A percentile compares a stretch with the other conserved stretches of the same genome.
Evolutionary conservation across 2,329 filamentous ascomycete genomes (phyloP).

Genomic region (Penicillium sp.): DNA sequence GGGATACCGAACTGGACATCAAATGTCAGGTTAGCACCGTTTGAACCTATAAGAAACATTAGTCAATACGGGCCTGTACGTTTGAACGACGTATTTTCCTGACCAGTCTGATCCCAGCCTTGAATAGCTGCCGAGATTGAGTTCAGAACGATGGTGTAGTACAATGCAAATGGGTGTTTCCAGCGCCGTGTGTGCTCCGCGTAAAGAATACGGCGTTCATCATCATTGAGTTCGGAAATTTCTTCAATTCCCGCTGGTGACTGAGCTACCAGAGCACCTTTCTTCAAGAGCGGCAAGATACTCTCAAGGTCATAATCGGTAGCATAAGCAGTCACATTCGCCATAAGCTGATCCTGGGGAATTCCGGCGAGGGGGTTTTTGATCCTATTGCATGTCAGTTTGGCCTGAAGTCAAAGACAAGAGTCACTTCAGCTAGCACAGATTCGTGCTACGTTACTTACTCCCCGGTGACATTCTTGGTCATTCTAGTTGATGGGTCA

Average conservation of each 20-base stretch:
- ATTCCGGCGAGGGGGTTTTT: slow-evolving; percentile 18
- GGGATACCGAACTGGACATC: slow-evolving; percentile 22
- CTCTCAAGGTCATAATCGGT: slow-evolving; percentile 57
- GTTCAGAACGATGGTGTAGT: slow-evolving; percentile 50
- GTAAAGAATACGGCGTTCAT: slow-evolving; percentile 42
- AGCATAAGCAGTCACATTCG: slow-evolving; percentile 36
- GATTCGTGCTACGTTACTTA: slow-evolving; percentile 4
- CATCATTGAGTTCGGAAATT: slow-evolving; percentile 58
- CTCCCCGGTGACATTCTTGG: slow-evolving; percentile 17
- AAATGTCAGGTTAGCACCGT: slow-evolving; percentile 23
- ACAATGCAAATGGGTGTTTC: slow-evolving; percentile 48
- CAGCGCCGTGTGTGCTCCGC: slow-evolving; percentile 49
- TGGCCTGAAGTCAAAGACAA: background rate
- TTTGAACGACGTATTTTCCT: background rate
- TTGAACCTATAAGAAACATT: slow-evolving; percentile 12
- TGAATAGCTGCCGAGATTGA: slow-evolving; percentile 53
- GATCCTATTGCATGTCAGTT: slow-evolving; percentile 10
- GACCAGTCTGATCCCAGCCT: slow-evolving; percentile 49
- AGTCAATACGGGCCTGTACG: background rate
- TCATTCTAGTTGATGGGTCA: slow-evolving; percentile 13
- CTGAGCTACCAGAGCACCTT: slow-evolving; percentile 70
- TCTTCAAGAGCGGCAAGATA: slow-evolving; percentile 41
- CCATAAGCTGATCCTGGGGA: slow-evolving; percentile 13
- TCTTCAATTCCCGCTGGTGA: slow-evolving; percentile 62
- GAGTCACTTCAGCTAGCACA: background rate